Evolutionary conservation across 2,329 filamentous ascomycete species (phyloP).

Genomic region (Chaetomiaceae sp.): DNA sequence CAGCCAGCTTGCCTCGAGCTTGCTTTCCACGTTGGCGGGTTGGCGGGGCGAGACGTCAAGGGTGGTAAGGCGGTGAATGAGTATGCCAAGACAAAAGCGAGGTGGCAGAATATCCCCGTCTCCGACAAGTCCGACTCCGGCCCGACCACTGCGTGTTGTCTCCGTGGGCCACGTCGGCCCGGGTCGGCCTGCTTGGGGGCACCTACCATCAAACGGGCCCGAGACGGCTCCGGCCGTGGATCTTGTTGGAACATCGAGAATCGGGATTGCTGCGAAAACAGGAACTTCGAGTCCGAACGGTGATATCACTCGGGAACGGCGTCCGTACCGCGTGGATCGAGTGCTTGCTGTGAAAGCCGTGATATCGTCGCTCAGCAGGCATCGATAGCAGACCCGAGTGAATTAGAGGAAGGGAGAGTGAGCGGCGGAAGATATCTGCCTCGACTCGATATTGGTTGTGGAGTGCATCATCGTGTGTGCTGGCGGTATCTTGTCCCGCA

Average conservation of each 20-base stretch:
- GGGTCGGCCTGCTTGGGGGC: not conserved
- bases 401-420: not conserved
- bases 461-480: not conserved
- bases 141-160: not conserved
- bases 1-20: not conserved
- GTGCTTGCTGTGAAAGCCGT: too few relatives aligned
- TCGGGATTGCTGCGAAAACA: not conserved
- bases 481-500: conserved; percentile 9
- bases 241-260: not conserved
- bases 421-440: not conserved
- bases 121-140: too few relatives aligned
- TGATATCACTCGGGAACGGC: too few relatives aligned
- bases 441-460: not conserved
- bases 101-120: too few relatives aligned
- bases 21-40: conserved; percentile 1
- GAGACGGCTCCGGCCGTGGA: not conserved
- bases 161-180: too few relatives aligned
- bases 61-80: too few relatives aligned
- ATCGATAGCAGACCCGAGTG: not conserved
- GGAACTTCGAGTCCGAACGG: too few relatives aligned
- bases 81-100: too few relatives aligned
- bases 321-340: too few relatives aligned
- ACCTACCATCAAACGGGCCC: conserved; percentile 1
- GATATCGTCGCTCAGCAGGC: too few relatives aligned
- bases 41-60: not conserved